Base-by-base conservation (phyloP, 2,329 filamentous ascomycete species). In the Fusarium heterosporum region DNA sequence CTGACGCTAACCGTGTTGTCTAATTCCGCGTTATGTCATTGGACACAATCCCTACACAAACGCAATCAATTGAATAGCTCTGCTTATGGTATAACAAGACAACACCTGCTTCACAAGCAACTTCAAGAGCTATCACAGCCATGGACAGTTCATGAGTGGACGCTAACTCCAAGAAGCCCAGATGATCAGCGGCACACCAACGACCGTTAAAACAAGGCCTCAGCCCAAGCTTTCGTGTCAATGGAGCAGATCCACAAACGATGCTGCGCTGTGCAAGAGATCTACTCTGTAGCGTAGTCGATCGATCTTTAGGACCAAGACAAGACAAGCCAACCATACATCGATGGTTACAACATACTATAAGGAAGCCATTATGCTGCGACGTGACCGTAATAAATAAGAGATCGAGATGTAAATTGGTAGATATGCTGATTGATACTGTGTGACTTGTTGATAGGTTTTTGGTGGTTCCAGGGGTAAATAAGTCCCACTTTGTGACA, bases 231-330 rank as follows among this genome's bases (percentile, higher is more conserved):
- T 56, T 65, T 55, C 49, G 22, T 39, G 28, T 30, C 32, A 56
- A 51, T 57, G 55, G 64, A 52, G 61, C 17, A 26, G 42, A 51
- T 62, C 65, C 65, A 68, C 61, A 53, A 48, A 30, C 47, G 43
- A 51, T 66, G 65, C 45, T 54, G 48, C 61, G 41, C 48, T 69
- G 65, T 68, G 55, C 61, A 53, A 51, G 26, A 19, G 53, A 61
- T 43, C 47, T 48, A 16, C 42, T 38, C 11, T 36, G 28, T 47
- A 65, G 61, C 25, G 28, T 19, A 42, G 43, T n/a, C 40, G 59
- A 63, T 16, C 45, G 59, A 63, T 63, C 48, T 43, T 22, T 13
- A 26, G 42, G 43, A 64, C 60, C 50, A 53, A 52, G 40, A 46
- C 19, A 52, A 61, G 60, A 46, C 25, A 52, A 61, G 60, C 55